Percentiles rank a stretch among this genome's conserved stretches.
These are phyloP conservation scores for Pseudoperonospora humuli DNA, from an alignment of 352 stramenopile species.

Conservation along the genomic window DNA sequence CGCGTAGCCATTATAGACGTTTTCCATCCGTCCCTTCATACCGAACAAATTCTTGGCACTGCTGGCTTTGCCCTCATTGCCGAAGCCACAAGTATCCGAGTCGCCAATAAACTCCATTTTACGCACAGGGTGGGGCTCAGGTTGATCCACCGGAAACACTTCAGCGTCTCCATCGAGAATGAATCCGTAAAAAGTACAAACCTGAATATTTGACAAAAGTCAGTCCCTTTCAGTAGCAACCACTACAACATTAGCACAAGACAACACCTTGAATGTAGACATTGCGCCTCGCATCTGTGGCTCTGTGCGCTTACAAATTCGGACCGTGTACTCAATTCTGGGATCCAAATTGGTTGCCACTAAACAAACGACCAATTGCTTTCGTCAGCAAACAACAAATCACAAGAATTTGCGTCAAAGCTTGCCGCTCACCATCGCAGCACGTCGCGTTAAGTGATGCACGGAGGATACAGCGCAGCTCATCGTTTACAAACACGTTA, in stretches of 20 bases:
- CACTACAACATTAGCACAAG: neutral
- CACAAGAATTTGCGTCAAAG: neutral
- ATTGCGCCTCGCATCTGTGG: conserved; percentile 76
- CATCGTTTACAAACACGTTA: conserved; percentile 77
- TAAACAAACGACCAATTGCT: conserved; percentile 15
- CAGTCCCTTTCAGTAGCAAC: no score
- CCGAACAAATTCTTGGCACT: conserved; percentile 72
- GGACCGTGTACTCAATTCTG: conserved; percentile 49
- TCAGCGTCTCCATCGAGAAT: conserved; percentile 65
- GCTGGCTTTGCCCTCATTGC: conserved; percentile 74
- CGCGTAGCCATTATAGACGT: conserved; percentile 82
- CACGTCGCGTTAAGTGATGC: conserved; percentile 68
- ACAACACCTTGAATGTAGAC: conserved; percentile 77
- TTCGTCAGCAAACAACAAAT: conserved; percentile 2
- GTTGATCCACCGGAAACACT: conserved; percentile 41
- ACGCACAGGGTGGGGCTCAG: conserved; percentile 25
- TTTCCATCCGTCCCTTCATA: conserved; percentile 85
- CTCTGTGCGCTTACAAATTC: conserved; percentile 77
- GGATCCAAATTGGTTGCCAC: conserved; percentile 54
- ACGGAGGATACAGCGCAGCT: conserved; percentile 68
- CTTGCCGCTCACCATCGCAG: conserved; percentile 49
- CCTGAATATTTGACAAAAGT: conserved; percentile 24
- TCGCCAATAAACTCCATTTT: conserved; percentile 85
- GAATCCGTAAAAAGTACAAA: conserved; percentile 86
- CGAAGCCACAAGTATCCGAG: conserved; percentile 77